These are phyloP conservation scores for Stagonosporopsis rhizophila DNA, from an alignment of 2,329 filamentous ascomycete genomes.

Conservation along the genomic window DNA sequence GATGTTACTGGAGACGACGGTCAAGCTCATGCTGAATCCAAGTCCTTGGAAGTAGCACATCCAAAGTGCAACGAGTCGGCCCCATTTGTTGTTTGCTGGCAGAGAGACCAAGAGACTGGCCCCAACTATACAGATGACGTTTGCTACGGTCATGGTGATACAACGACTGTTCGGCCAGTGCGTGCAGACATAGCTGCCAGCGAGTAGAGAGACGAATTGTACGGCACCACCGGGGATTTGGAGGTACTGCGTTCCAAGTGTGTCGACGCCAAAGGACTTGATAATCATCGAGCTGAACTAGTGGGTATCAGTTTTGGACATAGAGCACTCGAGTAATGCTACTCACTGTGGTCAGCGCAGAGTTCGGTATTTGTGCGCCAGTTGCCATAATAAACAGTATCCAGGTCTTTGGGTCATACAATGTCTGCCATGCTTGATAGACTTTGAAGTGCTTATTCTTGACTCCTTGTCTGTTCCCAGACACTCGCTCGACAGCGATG, in stretches of 20 bases:
- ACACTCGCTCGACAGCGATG: slow-evolving; percentile 50
- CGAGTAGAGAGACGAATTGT: slow-evolving; percentile 49
- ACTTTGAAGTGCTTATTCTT: slow-evolving; percentile 58
- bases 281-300: slow-evolving; percentile 59
- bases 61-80: slow-evolving; percentile 38
- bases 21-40: slow-evolving; percentile 40
- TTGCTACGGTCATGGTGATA: slow-evolving; percentile 47
- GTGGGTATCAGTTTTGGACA: background rate
- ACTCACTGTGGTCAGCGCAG: slow-evolving; percentile 59
- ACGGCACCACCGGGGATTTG: slow-evolving; percentile 65
- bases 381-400: slow-evolving; percentile 50
- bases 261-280: slow-evolving; percentile 80
- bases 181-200: slow-evolving; percentile 37
- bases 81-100: slow-evolving; percentile 35
- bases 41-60: slow-evolving; percentile 56
- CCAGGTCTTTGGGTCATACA: slow-evolving; percentile 53
- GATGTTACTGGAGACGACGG: slow-evolving; percentile 54
- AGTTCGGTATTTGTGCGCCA: slow-evolving; percentile 64
- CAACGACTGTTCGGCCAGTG: slow-evolving; percentile 24
- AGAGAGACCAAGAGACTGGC: slow-evolving; percentile 28
- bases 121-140: slow-evolving; percentile 34
- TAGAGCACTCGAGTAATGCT: no score
- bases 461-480: slow-evolving; percentile 58
- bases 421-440: slow-evolving; percentile 53
- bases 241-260: slow-evolving; percentile 78